phyloP scores from a whole-genome alignment of 2,329 filamentous ascomycete species.

The Hymenoscyphus occultus region DNA sequence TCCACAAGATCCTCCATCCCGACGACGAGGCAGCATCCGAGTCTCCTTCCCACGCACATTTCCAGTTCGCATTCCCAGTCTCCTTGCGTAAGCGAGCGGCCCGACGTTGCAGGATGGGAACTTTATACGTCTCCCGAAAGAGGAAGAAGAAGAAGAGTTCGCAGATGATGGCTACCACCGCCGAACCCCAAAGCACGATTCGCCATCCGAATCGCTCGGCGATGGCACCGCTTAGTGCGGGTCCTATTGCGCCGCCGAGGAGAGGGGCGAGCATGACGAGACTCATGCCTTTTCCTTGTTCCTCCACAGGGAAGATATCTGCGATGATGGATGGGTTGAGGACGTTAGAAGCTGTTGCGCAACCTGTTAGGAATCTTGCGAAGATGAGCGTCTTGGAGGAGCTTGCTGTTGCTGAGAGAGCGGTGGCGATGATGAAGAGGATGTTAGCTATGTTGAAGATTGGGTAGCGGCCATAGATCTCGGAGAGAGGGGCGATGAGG shows the following conservation, averaged over 20 bases:
- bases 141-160: constrained; percentile 44
- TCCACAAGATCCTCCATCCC: constrained; percentile 41
- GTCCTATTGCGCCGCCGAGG: constrained; percentile 35
- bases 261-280: constrained; percentile 36
- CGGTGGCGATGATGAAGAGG: constrained; percentile 51
- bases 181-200: constrained; percentile 50
- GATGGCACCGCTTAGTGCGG: constrained; percentile 38
- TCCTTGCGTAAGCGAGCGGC: constrained; percentile 44
- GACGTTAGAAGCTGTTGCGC: constrained; percentile 30
- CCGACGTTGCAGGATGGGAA: constrained; percentile 49
- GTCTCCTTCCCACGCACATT: constrained; percentile 37
- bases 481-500: constrained; percentile 44
- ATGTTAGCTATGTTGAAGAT: constrained; percentile 46
- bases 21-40: constrained; percentile 49
- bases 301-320: constrained; percentile 46
- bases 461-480: constrained; percentile 41
- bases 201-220: constrained; percentile 49
- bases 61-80: constrained; percentile 45
- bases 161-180: constrained; percentile 41
- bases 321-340: constrained; percentile 45
- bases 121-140: constrained; percentile 58
- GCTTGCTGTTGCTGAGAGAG: constrained; percentile 42
- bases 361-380: constrained; percentile 36
- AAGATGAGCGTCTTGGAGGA: constrained; percentile 45
- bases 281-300: constrained; percentile 43